Conservation (phyloP, 352 stramenopile genomes). For the Pythium rishiriense region DNA sequence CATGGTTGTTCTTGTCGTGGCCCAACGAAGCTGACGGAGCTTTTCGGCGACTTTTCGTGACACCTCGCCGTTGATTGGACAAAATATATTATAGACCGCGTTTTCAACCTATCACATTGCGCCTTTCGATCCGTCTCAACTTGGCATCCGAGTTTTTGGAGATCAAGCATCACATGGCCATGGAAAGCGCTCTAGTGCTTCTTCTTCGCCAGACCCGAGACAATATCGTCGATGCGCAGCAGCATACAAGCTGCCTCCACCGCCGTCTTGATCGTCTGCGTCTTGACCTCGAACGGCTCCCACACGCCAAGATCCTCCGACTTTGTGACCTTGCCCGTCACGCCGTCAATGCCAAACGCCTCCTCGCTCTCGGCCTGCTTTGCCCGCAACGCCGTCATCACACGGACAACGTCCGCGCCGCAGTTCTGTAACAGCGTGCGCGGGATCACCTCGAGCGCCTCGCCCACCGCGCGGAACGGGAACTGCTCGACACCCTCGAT, state of each 20-base stretch:
- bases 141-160: not conserved
- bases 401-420: slow-evolving; percentile 97
- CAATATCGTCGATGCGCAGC: slow-evolving; percentile 99
- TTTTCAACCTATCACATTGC: slow-evolving; percentile 34
- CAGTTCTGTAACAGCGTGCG: slow-evolving; percentile 99
- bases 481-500: slow-evolving; percentile 97
- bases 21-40: slow-evolving; percentile 10
- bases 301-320: slow-evolving; percentile 97
- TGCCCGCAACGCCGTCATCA: slow-evolving; percentile 96
- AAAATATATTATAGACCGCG: slow-evolving; percentile 75
- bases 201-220: slow-evolving; percentile 98
- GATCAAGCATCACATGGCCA: not conserved
- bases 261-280: slow-evolving; percentile 99
- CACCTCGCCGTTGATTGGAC: slow-evolving; percentile 23
- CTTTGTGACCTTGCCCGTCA: slow-evolving; percentile 91
- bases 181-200: slow-evolving; percentile 58
- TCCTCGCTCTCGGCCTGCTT: slow-evolving; percentile 89
- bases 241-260: slow-evolving; percentile 98
- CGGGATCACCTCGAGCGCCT: slow-evolving; percentile 99
- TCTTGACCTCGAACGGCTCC: slow-evolving; percentile 99
- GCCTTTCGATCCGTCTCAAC: slow-evolving; percentile 1
- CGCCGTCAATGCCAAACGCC: slow-evolving; percentile 76
- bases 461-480: slow-evolving; percentile 96
- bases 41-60: slow-evolving; percentile 38
- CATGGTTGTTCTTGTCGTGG: too few species aligned